Conservation (phyloP, 1,284 basidiomycete genomes). For the Phylloporus sp. region DNA sequence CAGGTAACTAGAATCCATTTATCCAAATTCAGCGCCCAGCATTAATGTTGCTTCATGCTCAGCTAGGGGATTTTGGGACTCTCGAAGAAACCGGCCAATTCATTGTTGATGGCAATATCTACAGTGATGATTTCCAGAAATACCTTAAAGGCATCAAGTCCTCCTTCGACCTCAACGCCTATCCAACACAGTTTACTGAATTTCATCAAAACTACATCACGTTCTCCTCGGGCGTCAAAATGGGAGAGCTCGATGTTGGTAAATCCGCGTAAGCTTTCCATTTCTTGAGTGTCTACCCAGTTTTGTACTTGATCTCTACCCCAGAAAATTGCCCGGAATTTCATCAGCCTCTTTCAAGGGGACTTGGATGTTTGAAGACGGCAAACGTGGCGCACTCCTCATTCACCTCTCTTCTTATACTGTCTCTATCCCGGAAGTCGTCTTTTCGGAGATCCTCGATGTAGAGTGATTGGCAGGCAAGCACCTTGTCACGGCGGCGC, state of each 20-base stretch:
- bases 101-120: constrained; percentile 27
- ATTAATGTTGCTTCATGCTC: too few relatives aligned
- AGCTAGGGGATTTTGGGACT: constrained; percentile 24
- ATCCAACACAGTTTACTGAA: not conserved
- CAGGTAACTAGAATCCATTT: too few relatives aligned
- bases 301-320: too few relatives aligned
- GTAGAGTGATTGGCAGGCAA: constrained; percentile 12
- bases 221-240: constrained; percentile 16
- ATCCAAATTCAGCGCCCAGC: too few relatives aligned
- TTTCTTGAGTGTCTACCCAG: not conserved
- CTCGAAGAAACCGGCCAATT: constrained; percentile 18
- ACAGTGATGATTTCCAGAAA: constrained; percentile 13
- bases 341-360: constrained; percentile 15
- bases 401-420: constrained; percentile 15
- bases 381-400: constrained; percentile 21
- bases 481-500: constrained; percentile 17
- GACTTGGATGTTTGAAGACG: constrained; percentile 24
- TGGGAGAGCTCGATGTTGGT: not conserved
- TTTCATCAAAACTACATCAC: constrained; percentile 5
- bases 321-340: constrained; percentile 13
- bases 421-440: constrained; percentile 5
- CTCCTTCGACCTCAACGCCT: constrained; percentile 4
- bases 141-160: not conserved
- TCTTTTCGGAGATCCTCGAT: constrained; percentile 12
- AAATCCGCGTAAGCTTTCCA: constrained; percentile 3